These are phyloP conservation scores for Cryptococcus amylolentus DNA, from an alignment of 1,284 basidiomycete species.

Conservation along the genomic window DNA sequence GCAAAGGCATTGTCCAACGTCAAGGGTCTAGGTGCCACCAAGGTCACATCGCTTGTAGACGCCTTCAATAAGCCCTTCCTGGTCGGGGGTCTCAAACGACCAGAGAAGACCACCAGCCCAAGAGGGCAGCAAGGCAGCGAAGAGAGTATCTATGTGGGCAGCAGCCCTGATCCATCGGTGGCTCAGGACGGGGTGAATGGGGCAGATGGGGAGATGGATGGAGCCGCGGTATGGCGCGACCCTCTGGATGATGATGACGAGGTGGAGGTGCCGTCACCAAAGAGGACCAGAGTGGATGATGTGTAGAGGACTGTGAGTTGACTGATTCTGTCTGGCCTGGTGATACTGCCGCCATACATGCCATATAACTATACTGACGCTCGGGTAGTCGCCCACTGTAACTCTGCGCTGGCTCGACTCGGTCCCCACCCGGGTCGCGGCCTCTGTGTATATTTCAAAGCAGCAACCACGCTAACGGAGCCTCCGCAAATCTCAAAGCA, in stretches of 20 bases:
- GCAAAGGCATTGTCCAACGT: slow-evolving; percentile 73
- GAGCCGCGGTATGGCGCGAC: slow-evolving; percentile 23
- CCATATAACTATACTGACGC: no score
- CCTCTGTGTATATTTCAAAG: no score
- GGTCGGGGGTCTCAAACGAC: slow-evolving; percentile 27
- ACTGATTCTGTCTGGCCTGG: no score
- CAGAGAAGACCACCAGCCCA: slow-evolving; percentile 3
- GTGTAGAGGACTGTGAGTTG: neutral
- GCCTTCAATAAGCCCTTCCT: slow-evolving; percentile 55
- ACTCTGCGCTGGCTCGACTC: no score
- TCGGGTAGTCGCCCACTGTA: no score
- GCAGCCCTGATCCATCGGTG: slow-evolving; percentile 10
- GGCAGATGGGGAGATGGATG: neutral
- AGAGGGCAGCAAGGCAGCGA: slow-evolving; percentile 5
- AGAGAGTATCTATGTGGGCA: slow-evolving; percentile 2
- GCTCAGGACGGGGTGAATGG: slow-evolving; percentile 1
- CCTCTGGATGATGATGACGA: slow-evolving; percentile 32
- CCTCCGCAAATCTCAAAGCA: no score
- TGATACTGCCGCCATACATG: no score
- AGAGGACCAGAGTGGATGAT: slow-evolving; percentile 2
- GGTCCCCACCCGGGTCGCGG: no score
- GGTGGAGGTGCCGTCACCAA: slow-evolving; percentile 10
- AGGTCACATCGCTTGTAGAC: slow-evolving; percentile 65
- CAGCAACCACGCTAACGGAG: no score
- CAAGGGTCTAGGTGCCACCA: slow-evolving; percentile 91